These are phyloP conservation scores for Paralagenidium karlingii DNA, from an alignment of 352 stramenopile genomes.

Conservation along the genomic window DNA sequence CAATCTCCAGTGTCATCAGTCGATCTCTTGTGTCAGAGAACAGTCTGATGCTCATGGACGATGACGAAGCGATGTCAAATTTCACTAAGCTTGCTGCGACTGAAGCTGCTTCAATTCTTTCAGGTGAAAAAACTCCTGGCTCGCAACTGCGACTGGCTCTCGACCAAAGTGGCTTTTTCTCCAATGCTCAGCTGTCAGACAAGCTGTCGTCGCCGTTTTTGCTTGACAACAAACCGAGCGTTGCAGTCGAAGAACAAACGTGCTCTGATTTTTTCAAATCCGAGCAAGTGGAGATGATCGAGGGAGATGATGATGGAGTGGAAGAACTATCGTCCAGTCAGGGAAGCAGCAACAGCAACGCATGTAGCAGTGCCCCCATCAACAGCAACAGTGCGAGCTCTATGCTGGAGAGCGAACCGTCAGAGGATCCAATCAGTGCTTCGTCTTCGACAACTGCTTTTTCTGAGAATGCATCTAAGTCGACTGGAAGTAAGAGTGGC, in stretches of 20 bases:
- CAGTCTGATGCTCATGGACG: constrained; percentile 1
- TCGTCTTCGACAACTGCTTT: no score
- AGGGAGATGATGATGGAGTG: constrained; percentile 9
- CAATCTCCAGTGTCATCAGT: constrained; percentile 63
- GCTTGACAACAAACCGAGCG: no score
- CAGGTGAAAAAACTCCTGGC: constrained; percentile 5
- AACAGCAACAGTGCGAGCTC: constrained; percentile 6
- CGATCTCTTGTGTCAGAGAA: constrained; percentile 4
- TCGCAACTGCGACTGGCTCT: constrained; percentile 12
- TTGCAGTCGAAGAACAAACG: no score
- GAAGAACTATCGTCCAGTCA: constrained; percentile 6
- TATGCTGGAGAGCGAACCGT: no score
- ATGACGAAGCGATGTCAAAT: constrained; percentile 41
- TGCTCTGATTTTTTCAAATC: no score
- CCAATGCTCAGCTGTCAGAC: no score
- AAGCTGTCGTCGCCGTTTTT: no score
- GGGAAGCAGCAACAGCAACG: constrained; percentile 13
- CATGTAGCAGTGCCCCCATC: constrained; percentile 8
- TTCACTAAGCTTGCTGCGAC: constrained; percentile 45
- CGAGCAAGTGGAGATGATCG: constrained; percentile 7
- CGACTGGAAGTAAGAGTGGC: no score
- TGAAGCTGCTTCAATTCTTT: constrained; percentile 26
- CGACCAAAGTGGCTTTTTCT: constrained; percentile 1
- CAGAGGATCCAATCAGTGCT: no score
- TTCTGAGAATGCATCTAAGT: no score